phyloP scores from a whole-genome alignment of 495 filamentous ascomycete species.

The Penicillium ucsense region DNA sequence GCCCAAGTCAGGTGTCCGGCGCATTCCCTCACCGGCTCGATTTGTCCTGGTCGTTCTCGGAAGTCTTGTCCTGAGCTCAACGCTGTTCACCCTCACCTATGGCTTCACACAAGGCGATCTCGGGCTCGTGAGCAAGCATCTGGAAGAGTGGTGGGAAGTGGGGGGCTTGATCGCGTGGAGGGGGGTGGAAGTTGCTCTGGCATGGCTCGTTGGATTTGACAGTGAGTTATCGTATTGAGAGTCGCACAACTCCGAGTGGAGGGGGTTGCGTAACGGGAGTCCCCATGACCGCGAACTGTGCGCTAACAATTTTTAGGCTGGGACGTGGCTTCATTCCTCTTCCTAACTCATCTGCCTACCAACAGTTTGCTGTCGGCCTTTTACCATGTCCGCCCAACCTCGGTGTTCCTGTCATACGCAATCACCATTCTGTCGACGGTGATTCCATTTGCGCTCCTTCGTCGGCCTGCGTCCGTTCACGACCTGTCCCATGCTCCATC shows the following conservation, averaged over 20 bases:
- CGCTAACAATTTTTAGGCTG: conserved; percentile 34
- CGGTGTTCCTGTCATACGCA: conserved; percentile 44
- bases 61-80: conserved; percentile 49
- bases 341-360: conserved; percentile 62
- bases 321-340: conserved; percentile 57
- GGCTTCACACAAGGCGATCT: conserved; percentile 47
- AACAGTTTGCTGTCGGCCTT: conserved; percentile 63
- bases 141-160: conserved; percentile 53
- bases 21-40: conserved; percentile 39
- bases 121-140: conserved; percentile 47
- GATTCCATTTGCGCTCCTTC: conserved; percentile 62
- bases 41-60: conserved; percentile 55
- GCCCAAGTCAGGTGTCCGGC: conserved; percentile 9
- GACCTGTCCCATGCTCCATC: conserved; percentile 38
- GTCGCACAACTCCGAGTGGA: background rate
- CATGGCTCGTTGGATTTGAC: conserved; percentile 64
- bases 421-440: conserved; percentile 59
- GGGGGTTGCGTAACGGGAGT: too few species aligned
- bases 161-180: conserved; percentile 54
- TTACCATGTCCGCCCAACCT: conserved; percentile 53
- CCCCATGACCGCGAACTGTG: background rate
- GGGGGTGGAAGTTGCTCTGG: conserved; percentile 55
- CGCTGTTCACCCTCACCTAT: conserved; percentile 46
- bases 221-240: conserved; percentile 27
- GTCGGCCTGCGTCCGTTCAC: conserved; percentile 53